Conservation (phyloP, 306 rosid genomes). For the Inga laurina region DNA sequence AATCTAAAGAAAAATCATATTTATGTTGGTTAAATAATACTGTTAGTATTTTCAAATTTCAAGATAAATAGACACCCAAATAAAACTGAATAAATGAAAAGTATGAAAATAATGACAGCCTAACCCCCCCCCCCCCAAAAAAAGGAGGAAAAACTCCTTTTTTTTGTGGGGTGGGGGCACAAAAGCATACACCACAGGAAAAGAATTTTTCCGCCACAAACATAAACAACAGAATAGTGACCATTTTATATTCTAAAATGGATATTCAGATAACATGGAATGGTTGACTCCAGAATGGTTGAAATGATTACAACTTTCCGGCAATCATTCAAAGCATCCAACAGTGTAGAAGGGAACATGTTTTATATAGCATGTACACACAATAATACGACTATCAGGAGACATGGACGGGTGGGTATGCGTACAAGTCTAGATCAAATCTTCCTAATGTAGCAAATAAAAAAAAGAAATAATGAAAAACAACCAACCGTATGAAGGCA, state of each 20-base stretch:
- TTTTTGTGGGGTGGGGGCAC: background rate
- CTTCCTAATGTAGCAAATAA: background rate
- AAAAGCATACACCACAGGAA: background rate
- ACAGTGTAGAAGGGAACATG: background rate
- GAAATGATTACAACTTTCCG: background rate
- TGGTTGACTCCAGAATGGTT: background rate
- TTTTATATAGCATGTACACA: background rate
- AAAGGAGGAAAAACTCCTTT: too few species aligned
- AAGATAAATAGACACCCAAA: background rate
- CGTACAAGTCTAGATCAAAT: background rate
- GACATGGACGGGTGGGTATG: background rate
- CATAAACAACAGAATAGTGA: background rate
- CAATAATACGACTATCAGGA: background rate
- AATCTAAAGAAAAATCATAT: background rate
- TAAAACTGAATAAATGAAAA: constrained; percentile 4
- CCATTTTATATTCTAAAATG: background rate
- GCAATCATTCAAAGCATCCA: constrained; percentile 17
- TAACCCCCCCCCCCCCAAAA: background rate
- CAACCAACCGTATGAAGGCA: constrained; percentile 90
- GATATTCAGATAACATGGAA: background rate
- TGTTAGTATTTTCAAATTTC: background rate
- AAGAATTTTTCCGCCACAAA: background rate
- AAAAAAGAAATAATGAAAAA: background rate
- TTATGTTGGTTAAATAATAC: constrained; percentile 7
- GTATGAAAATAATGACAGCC: background rate